Conservation (phyloP, 371 early-diverging fungal genomes). For the Amoeboradix gromovi region DNA sequence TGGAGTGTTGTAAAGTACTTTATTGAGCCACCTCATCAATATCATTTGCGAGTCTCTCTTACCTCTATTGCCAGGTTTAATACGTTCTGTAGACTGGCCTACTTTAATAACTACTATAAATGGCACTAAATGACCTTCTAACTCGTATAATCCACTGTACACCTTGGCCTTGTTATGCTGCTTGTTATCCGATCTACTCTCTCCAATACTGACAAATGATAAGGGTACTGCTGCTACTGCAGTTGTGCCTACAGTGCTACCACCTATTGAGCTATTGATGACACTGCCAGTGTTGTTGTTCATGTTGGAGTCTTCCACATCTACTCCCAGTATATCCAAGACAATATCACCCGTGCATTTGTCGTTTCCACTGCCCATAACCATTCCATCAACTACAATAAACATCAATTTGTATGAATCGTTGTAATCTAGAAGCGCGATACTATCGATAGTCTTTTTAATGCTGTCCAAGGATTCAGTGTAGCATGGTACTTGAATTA, state of each 20-base stretch:
- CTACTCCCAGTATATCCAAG: slow-evolving; percentile 68
- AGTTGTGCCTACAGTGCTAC: too few relatives aligned
- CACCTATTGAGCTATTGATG: too few relatives aligned
- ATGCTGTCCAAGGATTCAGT: slow-evolving; percentile 81
- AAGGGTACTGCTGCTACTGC: slow-evolving; percentile 60
- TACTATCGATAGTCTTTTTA: slow-evolving; percentile 69
- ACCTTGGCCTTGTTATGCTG: slow-evolving; percentile 80
- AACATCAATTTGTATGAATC: slow-evolving; percentile 81
- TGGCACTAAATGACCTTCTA: slow-evolving; percentile 42
- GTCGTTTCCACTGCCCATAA: slow-evolving; percentile 54
- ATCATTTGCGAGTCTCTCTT: slow-evolving; percentile 92
- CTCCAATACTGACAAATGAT: slow-evolving; percentile 69
- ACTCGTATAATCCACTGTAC: slow-evolving; percentile 82
- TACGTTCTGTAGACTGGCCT: slow-evolving; percentile 44
- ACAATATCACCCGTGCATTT: slow-evolving; percentile 87
- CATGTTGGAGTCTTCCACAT: too few relatives aligned
- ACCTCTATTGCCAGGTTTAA: slow-evolving; percentile 88
- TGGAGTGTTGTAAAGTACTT: slow-evolving; percentile 55
- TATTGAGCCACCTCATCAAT: slow-evolving; percentile 82
- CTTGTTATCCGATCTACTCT: slow-evolving; percentile 38
- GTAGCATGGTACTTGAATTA: slow-evolving; percentile 82
- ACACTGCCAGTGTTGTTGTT: too few relatives aligned
- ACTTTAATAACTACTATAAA: slow-evolving; percentile 81
- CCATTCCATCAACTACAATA: slow-evolving; percentile 23
- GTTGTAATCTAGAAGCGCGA: slow-evolving; percentile 61